Conservation (phyloP, 2,329 filamentous ascomycete species). For the Aspergillus caelatus region DNA sequence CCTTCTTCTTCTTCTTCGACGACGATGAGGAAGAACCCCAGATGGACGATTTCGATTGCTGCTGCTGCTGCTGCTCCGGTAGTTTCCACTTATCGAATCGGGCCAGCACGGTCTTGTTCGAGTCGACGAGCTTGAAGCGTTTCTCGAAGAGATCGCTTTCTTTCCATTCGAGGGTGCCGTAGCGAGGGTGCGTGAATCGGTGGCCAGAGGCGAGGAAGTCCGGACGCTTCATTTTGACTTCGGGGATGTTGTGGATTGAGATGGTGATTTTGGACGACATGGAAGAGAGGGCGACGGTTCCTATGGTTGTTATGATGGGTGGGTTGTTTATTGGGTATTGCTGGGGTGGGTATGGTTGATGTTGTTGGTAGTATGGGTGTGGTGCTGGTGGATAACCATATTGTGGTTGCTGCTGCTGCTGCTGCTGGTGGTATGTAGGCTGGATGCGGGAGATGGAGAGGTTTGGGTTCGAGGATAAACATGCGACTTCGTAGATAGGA, state of each 20-base stretch:
- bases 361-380: not conserved
- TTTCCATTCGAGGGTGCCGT: not conserved
- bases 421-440: not conserved
- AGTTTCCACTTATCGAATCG: not conserved
- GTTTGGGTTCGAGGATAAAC: not conserved
- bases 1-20: not conserved
- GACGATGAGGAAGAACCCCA: not conserved
- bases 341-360: not conserved
- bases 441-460: not conserved
- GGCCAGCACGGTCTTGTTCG: not conserved
- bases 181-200: not conserved
- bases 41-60: not conserved
- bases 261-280: not conserved
- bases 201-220: not conserved
- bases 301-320: not conserved
- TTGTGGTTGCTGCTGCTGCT: not conserved
- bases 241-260: not conserved
- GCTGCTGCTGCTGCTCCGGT: not conserved
- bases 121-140: not conserved
- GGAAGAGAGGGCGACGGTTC: not conserved
- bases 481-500: not conserved
- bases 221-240: not conserved
- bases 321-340: not conserved
- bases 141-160: not conserved
- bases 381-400: not conserved